A percentile compares a stretch with the other conserved stretches of the same genome.
Conservation (phyloP, 768 basidiomycete genomes). For the Scleroderma bovista region DNA sequence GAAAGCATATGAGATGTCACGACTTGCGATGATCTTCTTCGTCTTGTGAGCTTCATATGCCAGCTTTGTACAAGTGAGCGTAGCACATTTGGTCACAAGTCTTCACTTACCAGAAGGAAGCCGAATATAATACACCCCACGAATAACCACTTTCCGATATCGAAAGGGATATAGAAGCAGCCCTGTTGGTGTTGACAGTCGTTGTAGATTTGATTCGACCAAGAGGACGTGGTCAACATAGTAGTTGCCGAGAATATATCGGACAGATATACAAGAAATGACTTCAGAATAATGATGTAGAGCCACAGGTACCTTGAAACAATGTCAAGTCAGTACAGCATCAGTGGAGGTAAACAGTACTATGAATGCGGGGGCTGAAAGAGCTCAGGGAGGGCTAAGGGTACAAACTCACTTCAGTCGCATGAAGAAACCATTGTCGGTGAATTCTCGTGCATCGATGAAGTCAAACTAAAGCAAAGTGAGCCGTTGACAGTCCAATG, state of each 20-base stretch:
- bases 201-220: slow-evolving; percentile 89
- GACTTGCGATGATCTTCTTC: slow-evolving; percentile 88
- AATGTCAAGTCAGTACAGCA: slow-evolving; percentile 8
- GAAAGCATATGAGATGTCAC: slow-evolving; percentile 97
- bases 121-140: slow-evolving; percentile 97
- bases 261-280: slow-evolving; percentile 92
- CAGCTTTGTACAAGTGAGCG: slow-evolving; percentile 43
- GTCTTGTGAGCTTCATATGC: slow-evolving; percentile 91
- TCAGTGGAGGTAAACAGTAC: too few species aligned
- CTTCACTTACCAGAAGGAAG: slow-evolving; percentile 74
- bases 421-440: slow-evolving; percentile 80
- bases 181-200: slow-evolving; percentile 58
- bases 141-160: slow-evolving; percentile 92
- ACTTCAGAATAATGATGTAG: slow-evolving; percentile 91
- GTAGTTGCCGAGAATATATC: slow-evolving; percentile 98
- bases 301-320: slow-evolving; percentile 78
- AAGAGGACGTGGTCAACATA: slow-evolving; percentile 86
- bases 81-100: neutral
- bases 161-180: slow-evolving; percentile 84
- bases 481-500: neutral
- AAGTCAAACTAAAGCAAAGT: slow-evolving; percentile 80
- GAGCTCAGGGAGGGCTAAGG: too few species aligned
- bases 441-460: slow-evolving; percentile 89
- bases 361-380: too few species aligned
- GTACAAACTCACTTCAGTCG: slow-evolving; percentile 64